Conservation (phyloP, 768 basidiomycete genomes). For the Suillus clintonianus region DNA sequence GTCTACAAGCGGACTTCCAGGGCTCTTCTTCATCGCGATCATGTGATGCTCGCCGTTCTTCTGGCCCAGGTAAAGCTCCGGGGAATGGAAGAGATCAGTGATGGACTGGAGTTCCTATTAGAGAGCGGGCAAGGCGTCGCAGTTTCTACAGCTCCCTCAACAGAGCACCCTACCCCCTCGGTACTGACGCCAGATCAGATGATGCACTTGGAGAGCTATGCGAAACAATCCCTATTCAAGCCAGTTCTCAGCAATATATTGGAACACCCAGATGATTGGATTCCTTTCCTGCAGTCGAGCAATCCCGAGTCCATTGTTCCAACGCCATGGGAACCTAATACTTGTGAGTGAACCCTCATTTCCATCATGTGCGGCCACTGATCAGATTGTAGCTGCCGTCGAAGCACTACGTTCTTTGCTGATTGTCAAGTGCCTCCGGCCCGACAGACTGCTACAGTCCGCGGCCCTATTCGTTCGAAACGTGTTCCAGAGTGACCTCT, state of each 20-base stretch:
- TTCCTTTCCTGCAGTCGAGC: conserved; percentile 63
- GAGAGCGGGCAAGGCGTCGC: conserved; percentile 75
- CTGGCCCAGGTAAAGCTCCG: conserved; percentile 88
- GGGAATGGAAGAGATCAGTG: conserved; percentile 73
- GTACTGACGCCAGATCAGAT: conserved; percentile 69
- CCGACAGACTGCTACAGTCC: conserved; percentile 87
- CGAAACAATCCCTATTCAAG: conserved; percentile 76
- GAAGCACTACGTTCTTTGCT: conserved; percentile 76
- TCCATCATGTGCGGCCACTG: conserved; percentile 3
- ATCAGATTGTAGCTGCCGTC: conserved; percentile 54
- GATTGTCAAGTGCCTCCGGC: conserved; percentile 88
- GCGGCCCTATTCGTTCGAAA: conserved; percentile 71
- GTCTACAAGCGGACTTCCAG: conserved; percentile 89
- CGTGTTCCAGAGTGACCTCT: conserved; percentile 83
- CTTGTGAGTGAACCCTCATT: conserved; percentile 55
- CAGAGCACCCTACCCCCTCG: conserved; percentile 39
- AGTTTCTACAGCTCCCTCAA: conserved; percentile 33
- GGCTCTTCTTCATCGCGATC: conserved; percentile 86
- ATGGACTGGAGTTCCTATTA: conserved; percentile 90
- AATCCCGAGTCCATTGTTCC: conserved; percentile 73
- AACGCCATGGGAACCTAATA: conserved; percentile 74
- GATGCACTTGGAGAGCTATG: conserved; percentile 67
- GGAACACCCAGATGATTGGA: conserved; percentile 69
- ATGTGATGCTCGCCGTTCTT: conserved; percentile 87
- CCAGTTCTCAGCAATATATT: conserved; percentile 65